Evolutionary conservation across 768 basidiomycete genomes (phyloP), one percentile per base, ranked within the genome.

Genomic region (Leccinum obscurum): DNA sequence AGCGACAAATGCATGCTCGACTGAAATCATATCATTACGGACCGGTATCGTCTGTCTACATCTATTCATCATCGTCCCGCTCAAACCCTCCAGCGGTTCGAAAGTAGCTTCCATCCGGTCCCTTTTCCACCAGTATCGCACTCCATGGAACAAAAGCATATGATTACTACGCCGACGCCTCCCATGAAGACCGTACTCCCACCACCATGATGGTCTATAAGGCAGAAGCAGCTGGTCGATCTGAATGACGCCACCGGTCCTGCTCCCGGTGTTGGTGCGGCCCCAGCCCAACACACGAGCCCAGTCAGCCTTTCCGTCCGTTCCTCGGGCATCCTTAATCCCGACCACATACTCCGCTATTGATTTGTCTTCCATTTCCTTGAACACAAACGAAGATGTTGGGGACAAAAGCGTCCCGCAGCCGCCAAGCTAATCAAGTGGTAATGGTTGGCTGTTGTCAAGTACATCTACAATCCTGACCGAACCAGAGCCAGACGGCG

Each of bases 91-190:
- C 94, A 39, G 90, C 75, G 94, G 93, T 71, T 96, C 94, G 72
- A 93, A 97, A 39, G 92, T 94, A 37, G 92, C 89, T 73, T 93
- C 90, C 34, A 85, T 89, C 57, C 84, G 84, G 71, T 92, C 91
- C 67, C 80, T 75, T 62, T 80, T 80, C 92, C 92, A 95, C 55
- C 92, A 71, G 56, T 77, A 75, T 59, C 85, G 78, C 22, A 90
- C 86, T n/a, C 81, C 87, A 69, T 85, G 84, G 75, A 93, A 90
- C 72, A 89, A 10, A 76, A 68, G 62, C 84, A 81, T 62, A 93
- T 90, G 10, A 84, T 61, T 28, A 83, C 46, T 30, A 89, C 68
- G 6, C 89, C 92, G 26, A 85, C 65, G 1, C 76, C 76, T 3
- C 84, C 85, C 4, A 90, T 85, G 32, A 81, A 76, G n/a, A 83